phyloP scores from a whole-genome alignment of 768 basidiomycete genomes.

The Russula sp. region DNA sequence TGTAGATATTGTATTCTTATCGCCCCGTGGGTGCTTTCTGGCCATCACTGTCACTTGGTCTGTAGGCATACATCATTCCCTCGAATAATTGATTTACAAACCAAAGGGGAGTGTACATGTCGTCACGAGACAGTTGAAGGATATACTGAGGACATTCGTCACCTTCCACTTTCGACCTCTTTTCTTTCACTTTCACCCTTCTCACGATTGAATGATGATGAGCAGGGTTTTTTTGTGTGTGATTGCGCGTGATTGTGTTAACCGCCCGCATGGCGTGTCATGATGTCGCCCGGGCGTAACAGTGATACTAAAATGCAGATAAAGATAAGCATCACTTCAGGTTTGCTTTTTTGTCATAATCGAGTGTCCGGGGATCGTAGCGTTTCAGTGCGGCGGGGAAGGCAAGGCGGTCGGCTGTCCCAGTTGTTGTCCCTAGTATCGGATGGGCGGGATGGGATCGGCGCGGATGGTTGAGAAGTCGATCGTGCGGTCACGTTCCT shows the following conservation, averaged over 20 bases:
- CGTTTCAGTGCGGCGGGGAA: neutral
- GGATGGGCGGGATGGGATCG: conserved; percentile 79
- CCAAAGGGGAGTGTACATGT: neutral
- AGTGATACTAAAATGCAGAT: neutral
- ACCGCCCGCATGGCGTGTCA: too few relatives aligned
- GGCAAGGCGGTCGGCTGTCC: neutral
- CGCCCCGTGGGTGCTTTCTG: neutral
- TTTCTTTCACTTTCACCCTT: too few relatives aligned
- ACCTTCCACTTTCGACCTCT: neutral
- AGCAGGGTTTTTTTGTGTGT: too few relatives aligned
- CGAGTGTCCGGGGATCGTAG: neutral
- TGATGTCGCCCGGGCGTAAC: neutral
- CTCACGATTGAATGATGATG: too few relatives aligned
- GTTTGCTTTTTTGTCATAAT: neutral
- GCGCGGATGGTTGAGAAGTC: conserved; percentile 77
- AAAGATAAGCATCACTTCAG: too few relatives aligned
- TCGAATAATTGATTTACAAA: too few relatives aligned
- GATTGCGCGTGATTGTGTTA: too few relatives aligned
- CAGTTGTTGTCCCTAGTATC: conserved; percentile 41
- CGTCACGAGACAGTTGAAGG: neutral
- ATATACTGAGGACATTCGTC: neutral
- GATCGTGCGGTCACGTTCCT: conserved; percentile 64
- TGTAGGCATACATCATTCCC: neutral
- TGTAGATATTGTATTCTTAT: neutral
- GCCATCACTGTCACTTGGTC: neutral